Evolutionary conservation across 306 rosid species (phyloP).

Genomic region (Arachis hypogaea): DNA sequence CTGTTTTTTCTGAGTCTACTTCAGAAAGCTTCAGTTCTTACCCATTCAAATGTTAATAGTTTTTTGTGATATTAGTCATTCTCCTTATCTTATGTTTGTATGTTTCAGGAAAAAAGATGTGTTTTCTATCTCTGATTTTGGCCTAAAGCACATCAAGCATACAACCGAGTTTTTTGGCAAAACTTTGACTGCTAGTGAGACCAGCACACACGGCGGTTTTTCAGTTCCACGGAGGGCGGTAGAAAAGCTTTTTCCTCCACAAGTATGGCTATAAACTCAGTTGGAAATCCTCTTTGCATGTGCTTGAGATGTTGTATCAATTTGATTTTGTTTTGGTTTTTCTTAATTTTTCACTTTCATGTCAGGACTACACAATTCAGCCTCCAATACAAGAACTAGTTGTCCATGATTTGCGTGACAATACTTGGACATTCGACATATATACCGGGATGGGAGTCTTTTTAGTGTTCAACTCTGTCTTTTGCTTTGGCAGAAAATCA

Average conservation of each 20-base stretch:
- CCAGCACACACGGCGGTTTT: conserved; percentile 92
- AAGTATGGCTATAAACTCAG: conserved; percentile 52
- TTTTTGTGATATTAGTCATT: conserved; percentile 15
- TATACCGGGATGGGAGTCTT: conserved; percentile 75
- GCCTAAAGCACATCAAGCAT: conserved; percentile 79
- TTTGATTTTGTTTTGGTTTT: conserved; percentile 19
- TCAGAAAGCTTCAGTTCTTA: conserved; percentile 2
- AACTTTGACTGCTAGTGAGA: no score
- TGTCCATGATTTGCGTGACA: conserved; percentile 89
- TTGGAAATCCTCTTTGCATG: background rate
- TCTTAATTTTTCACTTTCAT: conserved; percentile 38
- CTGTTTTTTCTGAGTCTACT: background rate
- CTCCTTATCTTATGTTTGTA: conserved; percentile 22
- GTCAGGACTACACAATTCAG: conserved; percentile 86
- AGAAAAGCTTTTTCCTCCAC: conserved; percentile 85
- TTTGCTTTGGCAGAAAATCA: conserved; percentile 18
- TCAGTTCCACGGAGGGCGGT: conserved; percentile 96
- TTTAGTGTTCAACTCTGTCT: background rate
- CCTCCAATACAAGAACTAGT: conserved; percentile 92
- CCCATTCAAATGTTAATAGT: conserved; percentile 1
- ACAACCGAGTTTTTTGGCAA: conserved; percentile 95
- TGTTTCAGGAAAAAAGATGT: conserved; percentile 83
- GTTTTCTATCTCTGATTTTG: conserved; percentile 83
- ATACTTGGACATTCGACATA: conserved; percentile 90
- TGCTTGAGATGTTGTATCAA: background rate